Evolutionary conservation across 176 grass and related monocot species (phyloP), one percentile per base, ranked within the genome.

Genomic region (Musa acuminata): DNA sequence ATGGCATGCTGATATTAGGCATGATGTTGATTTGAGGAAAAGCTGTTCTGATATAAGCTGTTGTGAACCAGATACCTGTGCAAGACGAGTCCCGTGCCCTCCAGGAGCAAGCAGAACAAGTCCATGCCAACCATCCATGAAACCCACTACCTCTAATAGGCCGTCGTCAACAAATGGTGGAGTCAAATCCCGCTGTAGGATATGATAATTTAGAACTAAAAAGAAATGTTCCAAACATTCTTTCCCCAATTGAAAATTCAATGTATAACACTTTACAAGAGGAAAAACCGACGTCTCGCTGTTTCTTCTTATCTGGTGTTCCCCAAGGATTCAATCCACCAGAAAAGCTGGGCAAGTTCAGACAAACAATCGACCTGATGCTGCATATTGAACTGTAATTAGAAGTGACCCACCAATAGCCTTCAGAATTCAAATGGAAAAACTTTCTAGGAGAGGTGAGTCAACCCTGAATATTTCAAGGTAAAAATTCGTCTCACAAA

Each of bases 321-420:
- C 95, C 95, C 95, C 95, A 98, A 59, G 95, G 94, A 74, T 98
- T 98, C 52, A 98, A 78, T 80, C 95, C 95, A 72, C 95, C 95
- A 66, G 95, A 98, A 76, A 98, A 98, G 80, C 95, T 98, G 52
- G 95, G 95, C 79, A 98, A 80, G 84, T 84, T 98, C 64, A 98
- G 95, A 83, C 95, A 98, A 55, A 93, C 88, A 78, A 98, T 87
- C 4, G 95, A 98, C 80, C 90, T 80, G 49, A 98, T 91, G 87
- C 95, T 98, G 95, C 78, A 93, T 14, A 87, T 82, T 70, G 35
- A 22, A 49, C 69, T 13, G 48, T 20, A 43, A 1, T 72, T 52
- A 72, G 17, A 16, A 71, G 49, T 43, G n/a, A 70, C 14, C 5
- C 2, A 21, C 11, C 13, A 22, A 3, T 11, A 6, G 3, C 20